These are phyloP conservation scores for Fusarium kyushuense DNA, from an alignment of 2,329 filamentous ascomycete genomes.

Conservation along the genomic window DNA sequence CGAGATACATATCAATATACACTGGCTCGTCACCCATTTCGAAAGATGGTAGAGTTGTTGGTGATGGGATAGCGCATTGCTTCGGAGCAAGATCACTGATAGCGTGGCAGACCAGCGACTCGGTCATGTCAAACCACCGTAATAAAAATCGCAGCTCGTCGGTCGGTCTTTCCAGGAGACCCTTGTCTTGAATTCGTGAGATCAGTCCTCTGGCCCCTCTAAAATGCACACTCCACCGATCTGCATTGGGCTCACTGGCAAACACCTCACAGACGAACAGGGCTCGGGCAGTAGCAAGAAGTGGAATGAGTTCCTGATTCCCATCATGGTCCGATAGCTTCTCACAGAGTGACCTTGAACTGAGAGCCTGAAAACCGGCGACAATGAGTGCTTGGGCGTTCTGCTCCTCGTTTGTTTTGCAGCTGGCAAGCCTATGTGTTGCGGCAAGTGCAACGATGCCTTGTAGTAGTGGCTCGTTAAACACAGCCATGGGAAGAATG, in stretches of 20 bases:
- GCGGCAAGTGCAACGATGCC: slow-evolving; percentile 35
- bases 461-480: slow-evolving; percentile 31
- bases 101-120: slow-evolving; percentile 34
- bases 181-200: slow-evolving; percentile 23
- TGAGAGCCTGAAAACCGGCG: slow-evolving; percentile 35
- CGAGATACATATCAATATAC: slow-evolving; percentile 39
- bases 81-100: slow-evolving; percentile 25
- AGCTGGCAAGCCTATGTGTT: slow-evolving; percentile 32
- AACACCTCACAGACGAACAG: slow-evolving; percentile 39
- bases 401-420: slow-evolving; percentile 32
- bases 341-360: slow-evolving; percentile 35
- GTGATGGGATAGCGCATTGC: slow-evolving; percentile 31
- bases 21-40: slow-evolving; percentile 19
- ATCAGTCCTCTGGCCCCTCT: slow-evolving; percentile 33
- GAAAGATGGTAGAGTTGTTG: slow-evolving; percentile 19
- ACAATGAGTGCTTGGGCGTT: slow-evolving; percentile 25
- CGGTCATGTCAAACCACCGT: slow-evolving; percentile 39
- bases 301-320: slow-evolving; percentile 25
- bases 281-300: slow-evolving; percentile 25
- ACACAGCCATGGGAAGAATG: slow-evolving; percentile 37
- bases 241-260: slow-evolving; percentile 30
- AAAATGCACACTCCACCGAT: slow-evolving; percentile 40
- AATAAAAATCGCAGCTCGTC: slow-evolving; percentile 34
- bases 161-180: slow-evolving; percentile 12
- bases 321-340: slow-evolving; percentile 29